Base-by-base conservation (phyloP, 768 basidiomycete species). In the Coprinopsis marcescibilis region DNA sequence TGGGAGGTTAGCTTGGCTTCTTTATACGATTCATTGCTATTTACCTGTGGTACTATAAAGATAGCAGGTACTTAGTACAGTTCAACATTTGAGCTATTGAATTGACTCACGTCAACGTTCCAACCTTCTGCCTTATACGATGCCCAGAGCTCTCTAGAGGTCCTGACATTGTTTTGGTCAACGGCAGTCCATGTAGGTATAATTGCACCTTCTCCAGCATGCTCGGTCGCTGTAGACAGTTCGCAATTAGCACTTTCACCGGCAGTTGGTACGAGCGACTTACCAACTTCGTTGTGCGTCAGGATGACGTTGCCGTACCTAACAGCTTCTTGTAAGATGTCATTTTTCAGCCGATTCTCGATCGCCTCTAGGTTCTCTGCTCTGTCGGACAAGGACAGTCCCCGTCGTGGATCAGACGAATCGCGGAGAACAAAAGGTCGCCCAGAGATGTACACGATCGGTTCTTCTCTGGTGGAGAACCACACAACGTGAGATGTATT, bases 401-500 rank as follows among this genome's bases (percentile, higher is more conserved):
- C 87, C 34, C 78, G 77, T 45, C 86, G 77, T 3, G 93, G 93
- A 51, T 89, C 81, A 8, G 89, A 75, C 1, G 87, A 82, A 61
- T 97, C 92, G 33, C 94, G 77, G 21, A 97, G 70, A 3, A 97
- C 93, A 60, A 95, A 98, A 0, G 96, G 92, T 36, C 91, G 80
- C 2, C 88, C 91, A 35, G 89, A 89, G 49, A 93, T 89, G 60
- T 90, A 91, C 34, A 91, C 81, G 84, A 67, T 12, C 3, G 94
- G 93, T 60, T 98, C 96, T 65, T 99, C 96, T 55, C 96, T 77
- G 11, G 95, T 96, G 23, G 88, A 96, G 65, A 98, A 91, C 92
- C 93, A 99, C 23, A 95, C 83, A 2, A 89, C 89, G 56, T 81
- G 85, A 2, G 84, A 80, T 10, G 83, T 77, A 51, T 81, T 72